Evolutionary conservation across 1,284 basidiomycete genomes (phyloP).

Genomic region (Fomitopsis schrenkii): DNA sequence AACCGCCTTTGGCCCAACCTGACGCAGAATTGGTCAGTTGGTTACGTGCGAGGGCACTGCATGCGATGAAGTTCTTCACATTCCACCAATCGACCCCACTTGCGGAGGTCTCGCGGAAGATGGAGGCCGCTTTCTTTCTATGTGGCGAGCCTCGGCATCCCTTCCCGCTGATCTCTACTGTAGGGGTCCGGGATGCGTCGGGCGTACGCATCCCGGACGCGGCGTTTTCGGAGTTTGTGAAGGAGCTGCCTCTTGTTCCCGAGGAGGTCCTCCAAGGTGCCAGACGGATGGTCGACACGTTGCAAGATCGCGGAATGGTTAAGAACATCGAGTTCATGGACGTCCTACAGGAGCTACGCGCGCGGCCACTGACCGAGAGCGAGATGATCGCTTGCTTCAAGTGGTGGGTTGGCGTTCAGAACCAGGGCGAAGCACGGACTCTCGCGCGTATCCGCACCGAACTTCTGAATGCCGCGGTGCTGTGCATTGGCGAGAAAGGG

Average conservation of each 20-base stretch:
- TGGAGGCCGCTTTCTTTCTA: conserved; percentile 83
- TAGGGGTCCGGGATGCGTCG: conserved; percentile 68
- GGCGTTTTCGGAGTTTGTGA: conserved; percentile 75
- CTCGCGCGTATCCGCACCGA: conserved; percentile 50
- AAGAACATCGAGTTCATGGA: conserved; percentile 84
- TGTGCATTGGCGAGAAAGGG: conserved; percentile 41
- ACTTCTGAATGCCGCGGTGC: conserved; percentile 68
- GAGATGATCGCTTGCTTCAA: conserved; percentile 83
- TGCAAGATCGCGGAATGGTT: conserved; percentile 72
- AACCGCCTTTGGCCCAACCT: conserved; percentile 16
- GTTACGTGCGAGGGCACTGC: conserved; percentile 67
- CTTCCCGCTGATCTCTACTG: conserved; percentile 79
- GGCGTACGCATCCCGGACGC: conserved; percentile 80
- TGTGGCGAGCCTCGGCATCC: conserved; percentile 37
- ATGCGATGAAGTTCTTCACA: conserved; percentile 87
- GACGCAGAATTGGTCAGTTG: conserved; percentile 43
- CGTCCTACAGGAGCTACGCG: conserved; percentile 77
- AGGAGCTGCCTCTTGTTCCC: conserved; percentile 76
- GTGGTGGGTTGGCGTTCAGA: conserved; percentile 82
- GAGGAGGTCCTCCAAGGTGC: conserved; percentile 64
- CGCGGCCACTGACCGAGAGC: conserved; percentile 65
- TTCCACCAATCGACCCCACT: conserved; percentile 88
- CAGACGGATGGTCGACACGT: conserved; percentile 56
- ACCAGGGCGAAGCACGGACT: conserved; percentile 40
- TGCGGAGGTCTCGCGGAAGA: conserved; percentile 70